Percentiles rank a stretch among this genome's conserved stretches.
Conservation (phyloP, 768 basidiomycete genomes). For the Pleurotus djamor region DNA sequence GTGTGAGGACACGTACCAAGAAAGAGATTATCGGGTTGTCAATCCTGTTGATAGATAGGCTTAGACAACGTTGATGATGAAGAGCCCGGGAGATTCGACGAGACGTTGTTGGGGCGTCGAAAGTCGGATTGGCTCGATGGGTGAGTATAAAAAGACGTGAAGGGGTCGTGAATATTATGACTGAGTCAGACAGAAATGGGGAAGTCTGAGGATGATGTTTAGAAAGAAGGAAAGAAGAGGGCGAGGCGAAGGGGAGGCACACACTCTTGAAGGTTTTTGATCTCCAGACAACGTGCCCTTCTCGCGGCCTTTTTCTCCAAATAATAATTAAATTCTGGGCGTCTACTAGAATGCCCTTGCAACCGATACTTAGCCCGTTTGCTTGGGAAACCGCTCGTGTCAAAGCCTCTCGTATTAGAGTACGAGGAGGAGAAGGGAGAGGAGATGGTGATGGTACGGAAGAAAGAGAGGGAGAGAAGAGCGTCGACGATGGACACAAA, state of each 20-base stretch:
- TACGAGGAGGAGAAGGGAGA: neutral
- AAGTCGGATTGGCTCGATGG: constrained; percentile 27
- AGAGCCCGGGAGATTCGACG: constrained; percentile 31
- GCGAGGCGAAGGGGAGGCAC: constrained; percentile 61
- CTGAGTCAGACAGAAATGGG: constrained; percentile 26
- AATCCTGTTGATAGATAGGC: constrained; percentile 9
- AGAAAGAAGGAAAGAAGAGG: constrained; percentile 46
- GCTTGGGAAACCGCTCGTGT: neutral
- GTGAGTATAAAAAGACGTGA: constrained; percentile 53
- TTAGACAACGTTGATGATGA: constrained; percentile 8
- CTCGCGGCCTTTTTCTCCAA: constrained; percentile 41
- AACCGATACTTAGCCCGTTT: neutral
- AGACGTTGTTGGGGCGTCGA: neutral
- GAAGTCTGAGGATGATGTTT: constrained; percentile 25
- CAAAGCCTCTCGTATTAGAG: neutral
- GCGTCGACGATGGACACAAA: neutral
- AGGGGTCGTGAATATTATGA: constrained; percentile 43
- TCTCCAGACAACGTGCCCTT: constrained; percentile 72
- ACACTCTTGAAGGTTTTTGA: constrained; percentile 65
- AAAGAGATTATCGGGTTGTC: constrained; percentile 1
- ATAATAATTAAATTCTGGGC: constrained; percentile 28
- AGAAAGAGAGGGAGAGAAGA: neutral
- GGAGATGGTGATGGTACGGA: neutral
- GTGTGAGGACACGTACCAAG: neutral
- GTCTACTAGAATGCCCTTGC: constrained; percentile 5